Evolutionary conservation across 2,329 filamentous ascomycete genomes (phyloP), one percentile per base, ranked within the genome.

Genomic region (Shiraia sp.): DNA sequence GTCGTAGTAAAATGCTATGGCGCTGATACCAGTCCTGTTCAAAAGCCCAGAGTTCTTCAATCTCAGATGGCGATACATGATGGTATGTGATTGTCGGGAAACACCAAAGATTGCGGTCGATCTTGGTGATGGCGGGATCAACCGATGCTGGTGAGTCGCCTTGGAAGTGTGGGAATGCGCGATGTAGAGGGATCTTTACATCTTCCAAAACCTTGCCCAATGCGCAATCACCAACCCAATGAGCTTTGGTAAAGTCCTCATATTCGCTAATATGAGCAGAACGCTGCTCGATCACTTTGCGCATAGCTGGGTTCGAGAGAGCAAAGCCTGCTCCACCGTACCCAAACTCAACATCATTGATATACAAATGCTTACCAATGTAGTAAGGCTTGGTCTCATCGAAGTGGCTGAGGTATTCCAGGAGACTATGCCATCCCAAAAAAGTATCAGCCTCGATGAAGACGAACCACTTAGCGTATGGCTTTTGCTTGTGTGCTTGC

Each of bases 281-380:
- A 16, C 63, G 63, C 25, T 66, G 60, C 36, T 62, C 53, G 10
- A 54, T 50, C 8, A 70, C 58, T 37, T 64, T 68, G 13, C 59
- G 52, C 47, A 75, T 61, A 1, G 74, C 73, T 1, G 70, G 61
- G 29, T 66, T 65, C 4, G 73, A 75, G 5, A 75, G 54, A 10
- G 73, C 59, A 44, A 73, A 75, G 10, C 70, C 73, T 8, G 72
- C 71, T 3, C 74, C 73, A 27, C 72, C 73, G 42, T 75, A 73
- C 1, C 68, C 74, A 32, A 76, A 75, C 3, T 72, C 57, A 19
- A 71, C 61, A 31, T 71, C 61, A 32, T 72, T 73, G 39, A 75
- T 72, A 58, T 66, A 69, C 25, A 70, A 64, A 34, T 72, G 71
- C 40, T 67, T 68, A 39, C 73, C 73, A n/a, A 72, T 65, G 46